Base-by-base conservation (phyloP, 1,284 basidiomycete genomes). In the Gymnopus androsaceus region DNA sequence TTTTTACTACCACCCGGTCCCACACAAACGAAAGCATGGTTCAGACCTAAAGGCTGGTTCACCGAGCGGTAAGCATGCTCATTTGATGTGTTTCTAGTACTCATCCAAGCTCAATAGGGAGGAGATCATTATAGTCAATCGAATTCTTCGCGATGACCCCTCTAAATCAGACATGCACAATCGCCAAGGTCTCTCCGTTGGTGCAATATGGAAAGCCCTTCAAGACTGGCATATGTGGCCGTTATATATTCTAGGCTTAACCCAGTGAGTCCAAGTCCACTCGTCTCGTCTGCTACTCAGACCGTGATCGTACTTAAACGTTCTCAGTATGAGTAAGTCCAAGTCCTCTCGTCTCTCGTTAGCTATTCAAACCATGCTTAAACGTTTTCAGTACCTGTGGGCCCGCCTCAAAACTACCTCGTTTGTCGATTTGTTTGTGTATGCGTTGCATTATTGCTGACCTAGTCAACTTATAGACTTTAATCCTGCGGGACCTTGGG, bases 1-100 rank as follows among this genome's bases (percentile, higher is more conserved):
- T 77, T 84, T 66, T 69, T 85, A 64, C 85, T 90, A 84, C 84
- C 87, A 4, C 75, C 85, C 11, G 77, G 81, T 3, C 87, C 88
- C 0, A 86, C 85, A 1, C 83, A 88, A 66, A 89, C 85, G 0
- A 85, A 81, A 59, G 71, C 82, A 1, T 84, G 83, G 79, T 83
- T 76, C 65, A 69, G 84, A 36, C 82, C 82, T 0, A 80, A 83
- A 28, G 86, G 78, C 3, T 80, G 78, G 77, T 80, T 80, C 54
- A 71, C 59, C 14, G 77, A 78, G 53, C 65, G 74, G 75, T 74
- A 59, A 34, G 67, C 63, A 12, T 30, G 9, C 33, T 12, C 8
- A 30, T 19, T 8, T 30, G 55, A 12, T 27, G 8, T 33, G 14
- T 28, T 4, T 19, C n/a, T 8, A 2, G 38, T 57, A 17, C 15